Base-by-base conservation (phyloP, 2,329 filamentous ascomycete genomes). In the Hypoxylon sp. region DNA sequence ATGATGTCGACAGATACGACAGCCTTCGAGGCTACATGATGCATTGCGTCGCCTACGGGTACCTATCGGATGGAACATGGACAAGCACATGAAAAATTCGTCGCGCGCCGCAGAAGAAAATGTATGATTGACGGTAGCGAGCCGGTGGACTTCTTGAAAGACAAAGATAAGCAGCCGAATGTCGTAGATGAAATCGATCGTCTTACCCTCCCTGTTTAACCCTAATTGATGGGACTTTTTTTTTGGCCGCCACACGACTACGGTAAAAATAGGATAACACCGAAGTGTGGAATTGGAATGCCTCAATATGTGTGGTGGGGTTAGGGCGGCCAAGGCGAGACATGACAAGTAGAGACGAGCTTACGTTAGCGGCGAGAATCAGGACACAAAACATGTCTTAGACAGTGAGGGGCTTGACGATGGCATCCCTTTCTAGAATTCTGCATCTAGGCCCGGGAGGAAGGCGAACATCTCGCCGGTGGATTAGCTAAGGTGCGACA, bases 261-360 rank as follows among this genome's bases (percentile, higher is more conserved):
- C 38, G 38, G 9, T 20, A 17, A 34, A 31, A 40, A 31, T 46
- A 25, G 25, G n/a, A n/a, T n/a, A n/a, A n/a, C n/a, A n/a, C n/a
- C n/a, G n/a, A n/a, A n/a, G n/a, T n/a, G n/a, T n/a, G n/a, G n/a
- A n/a, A n/a, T n/a, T n/a, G n/a, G n/a, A n/a, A n/a, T n/a, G n/a
- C n/a, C n/a, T n/a, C n/a, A n/a, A n/a, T n/a, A n/a, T n/a, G n/a
- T n/a, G n/a, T n/a, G n/a, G n/a, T n/a, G n/a, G n/a, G n/a, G n/a
- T n/a, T n/a, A n/a, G n/a, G n/a, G n/a, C n/a, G n/a, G n/a, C n/a
- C 38, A 55, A 30, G 45, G 25, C 40, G 35, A 57, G 46, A 53
- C 43, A 54, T 15, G n/a, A n/a, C n/a, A n/a, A n/a, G n/a, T n/a
- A n/a, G n/a, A n/a, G n/a, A n/a, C n/a, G n/a, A n/a, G n/a, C n/a